A percentile compares a stretch with the other conserved stretches of the same genome.
These are phyloP conservation scores for Fusarium zealandicum DNA, from an alignment of 2,329 filamentous ascomycete species.

Conservation along the genomic window DNA sequence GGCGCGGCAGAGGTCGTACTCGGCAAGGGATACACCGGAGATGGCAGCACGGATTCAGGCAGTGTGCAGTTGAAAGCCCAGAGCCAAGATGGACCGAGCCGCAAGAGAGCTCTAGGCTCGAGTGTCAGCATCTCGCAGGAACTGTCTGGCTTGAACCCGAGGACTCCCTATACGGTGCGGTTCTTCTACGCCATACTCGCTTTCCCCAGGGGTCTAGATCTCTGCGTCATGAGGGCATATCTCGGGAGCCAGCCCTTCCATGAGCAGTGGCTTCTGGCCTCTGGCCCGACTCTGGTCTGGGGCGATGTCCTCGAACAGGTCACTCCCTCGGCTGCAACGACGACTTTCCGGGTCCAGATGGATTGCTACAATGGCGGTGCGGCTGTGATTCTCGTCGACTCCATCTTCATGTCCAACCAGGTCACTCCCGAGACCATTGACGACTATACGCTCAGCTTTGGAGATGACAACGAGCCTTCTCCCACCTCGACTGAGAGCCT, in stretches of 20 bases:
- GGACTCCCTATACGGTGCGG: slow-evolving; percentile 15
- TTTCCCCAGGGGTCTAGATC: not conserved
- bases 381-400: slow-evolving; percentile 13
- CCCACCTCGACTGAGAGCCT: not conserved
- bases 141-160: slow-evolving; percentile 1
- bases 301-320: not conserved
- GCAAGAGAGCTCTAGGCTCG: slow-evolving; percentile 4
- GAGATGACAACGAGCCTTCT: not conserved
- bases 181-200: slow-evolving; percentile 15
- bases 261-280: not conserved
- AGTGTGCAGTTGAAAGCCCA: slow-evolving; percentile 1
- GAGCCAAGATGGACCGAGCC: not conserved
- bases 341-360: slow-evolving; percentile 2
- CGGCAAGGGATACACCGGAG: slow-evolving; percentile 5
- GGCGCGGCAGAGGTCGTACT: not conserved
- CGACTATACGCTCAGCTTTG: slow-evolving; percentile 9
- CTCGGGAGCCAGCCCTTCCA: slow-evolving; percentile 9
- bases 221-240: slow-evolving; percentile 10
- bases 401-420: slow-evolving; percentile 26
- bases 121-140: slow-evolving; percentile 11
- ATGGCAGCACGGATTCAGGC: slow-evolving; percentile 8
- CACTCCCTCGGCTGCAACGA: not conserved
- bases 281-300: not conserved
- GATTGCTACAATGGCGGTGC: slow-evolving; percentile 1
- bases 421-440: slow-evolving; percentile 25